Evolutionary conservation across 2,329 filamentous ascomycete genomes (phyloP), one percentile per base, ranked within the genome.

Genomic region (Thermomyces lanuginosus): DNA sequence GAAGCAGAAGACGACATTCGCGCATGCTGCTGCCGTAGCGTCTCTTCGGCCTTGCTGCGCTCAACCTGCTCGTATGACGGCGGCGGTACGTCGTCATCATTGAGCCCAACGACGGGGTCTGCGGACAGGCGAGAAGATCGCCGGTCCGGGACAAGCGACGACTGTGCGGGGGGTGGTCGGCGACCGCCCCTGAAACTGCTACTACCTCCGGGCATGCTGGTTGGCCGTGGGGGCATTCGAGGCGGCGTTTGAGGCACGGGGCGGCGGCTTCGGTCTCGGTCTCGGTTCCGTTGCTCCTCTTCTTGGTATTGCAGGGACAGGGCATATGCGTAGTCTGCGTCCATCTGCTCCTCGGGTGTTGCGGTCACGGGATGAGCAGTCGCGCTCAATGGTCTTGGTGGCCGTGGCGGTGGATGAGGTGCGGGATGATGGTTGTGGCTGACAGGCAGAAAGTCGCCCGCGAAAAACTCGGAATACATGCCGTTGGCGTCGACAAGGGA

Each of bases 301-400:
- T 95, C 89, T 48, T 95, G 86, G 1, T 93, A 66, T 45, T 95
- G 89, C 5, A 98, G 62, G 0, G 86, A 84, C 3, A 95, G 64
- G 0, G 89, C 89, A 16, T 93, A 73, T 26, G 89, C 89, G 16
- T 93, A 73, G 33, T 84, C 72, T 42, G 56, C 56, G 38, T 61
- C 57, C 18, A 50, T 51, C 36, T 93, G 84, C n/a, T n/a, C n/a
- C n/a, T 53, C 93, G 72, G 66, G 9, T 44, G 40, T 15, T 29
- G 2, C 12, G 8, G 11, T 32, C 26, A 16, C 23, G 17, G 3
- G 47, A 31, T 18, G 38, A 27, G 13, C 34, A n/a, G n/a, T 20
- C 8, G 18, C 8, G 9, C 18, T 8, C 9, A 20, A 9, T 20
- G 18, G 18, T 9, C 18, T 20, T 20, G 18, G 8, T 20, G 9